Conservation (phyloP, 2,329 filamentous ascomycete genomes). For the Dendryphion nanum region DNA sequence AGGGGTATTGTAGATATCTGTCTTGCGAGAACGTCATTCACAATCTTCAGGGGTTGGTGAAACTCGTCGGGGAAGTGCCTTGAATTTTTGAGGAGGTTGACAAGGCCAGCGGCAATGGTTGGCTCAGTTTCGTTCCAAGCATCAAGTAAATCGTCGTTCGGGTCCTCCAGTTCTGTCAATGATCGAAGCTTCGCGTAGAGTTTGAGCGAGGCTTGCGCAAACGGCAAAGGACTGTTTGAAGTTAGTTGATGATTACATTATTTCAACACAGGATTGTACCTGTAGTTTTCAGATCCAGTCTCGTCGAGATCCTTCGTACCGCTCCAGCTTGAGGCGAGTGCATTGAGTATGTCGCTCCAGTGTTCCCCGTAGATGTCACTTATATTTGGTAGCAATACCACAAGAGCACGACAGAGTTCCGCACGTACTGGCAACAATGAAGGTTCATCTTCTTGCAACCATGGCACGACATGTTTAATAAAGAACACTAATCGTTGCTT, state of each 20-base stretch:
- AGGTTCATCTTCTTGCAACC: slow-evolving; percentile 59
- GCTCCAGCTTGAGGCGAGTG: slow-evolving; percentile 39
- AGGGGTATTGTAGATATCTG: slow-evolving; percentile 65
- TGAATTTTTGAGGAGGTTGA: slow-evolving; percentile 61
- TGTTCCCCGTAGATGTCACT: slow-evolving; percentile 83
- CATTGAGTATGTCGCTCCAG: slow-evolving; percentile 60
- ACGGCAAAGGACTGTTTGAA: slow-evolving; percentile 43
- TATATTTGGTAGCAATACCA: slow-evolving; percentile 67
- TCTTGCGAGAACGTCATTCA: slow-evolving; percentile 71
- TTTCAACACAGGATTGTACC: no score
- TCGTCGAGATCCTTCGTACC: slow-evolving; percentile 22
- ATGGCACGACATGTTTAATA: slow-evolving; percentile 72
- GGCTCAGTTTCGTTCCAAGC: slow-evolving; percentile 63
- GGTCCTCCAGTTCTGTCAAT: slow-evolving; percentile 56
- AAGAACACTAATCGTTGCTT: slow-evolving; percentile 76
- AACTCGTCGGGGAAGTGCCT: slow-evolving; percentile 51
- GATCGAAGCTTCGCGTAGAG: slow-evolving; percentile 64
- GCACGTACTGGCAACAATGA: slow-evolving; percentile 53
- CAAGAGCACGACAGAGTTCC: slow-evolving; percentile 54
- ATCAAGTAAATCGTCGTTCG: slow-evolving; percentile 85
- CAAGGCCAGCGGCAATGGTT: slow-evolving; percentile 56
- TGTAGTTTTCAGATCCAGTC: slow-evolving; percentile 24
- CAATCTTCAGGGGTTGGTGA: slow-evolving; percentile 69
- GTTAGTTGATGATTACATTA: background rate
- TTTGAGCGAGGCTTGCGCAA: slow-evolving; percentile 70